Evolutionary conservation across 2,329 filamentous ascomycete species (phyloP).

Genomic region (Colletotrichum viniferum): DNA sequence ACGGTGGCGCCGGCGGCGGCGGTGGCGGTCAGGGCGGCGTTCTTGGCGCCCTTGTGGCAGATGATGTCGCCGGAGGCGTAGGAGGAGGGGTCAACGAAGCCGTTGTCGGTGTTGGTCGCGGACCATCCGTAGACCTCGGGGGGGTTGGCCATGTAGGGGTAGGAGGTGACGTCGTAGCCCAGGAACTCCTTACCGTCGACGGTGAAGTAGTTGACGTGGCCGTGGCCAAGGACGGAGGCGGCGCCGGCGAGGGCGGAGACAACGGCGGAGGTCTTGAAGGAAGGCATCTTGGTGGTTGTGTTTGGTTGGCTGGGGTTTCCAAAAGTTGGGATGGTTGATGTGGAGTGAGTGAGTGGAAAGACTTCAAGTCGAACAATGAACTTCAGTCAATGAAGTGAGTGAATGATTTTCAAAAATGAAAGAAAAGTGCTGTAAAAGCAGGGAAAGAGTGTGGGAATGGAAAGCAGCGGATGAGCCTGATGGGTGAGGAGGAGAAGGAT

Average conservation of each 20-base stretch:
- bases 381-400: slow-evolving; percentile 23
- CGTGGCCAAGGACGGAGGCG: slow-evolving; percentile 31
- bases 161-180: slow-evolving; percentile 28
- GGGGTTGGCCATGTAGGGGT: slow-evolving; percentile 23
- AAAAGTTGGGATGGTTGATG: slow-evolving; percentile 2
- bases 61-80: slow-evolving; percentile 47
- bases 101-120: slow-evolving; percentile 37
- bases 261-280: slow-evolving; percentile 22
- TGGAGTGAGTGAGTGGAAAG: not conserved
- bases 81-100: slow-evolving; percentile 49
- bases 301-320: not conserved
- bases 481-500: not conserved
- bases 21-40: slow-evolving; percentile 40
- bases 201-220: slow-evolving; percentile 32
- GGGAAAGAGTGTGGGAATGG: slow-evolving; percentile 19
- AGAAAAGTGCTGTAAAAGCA: slow-evolving; percentile 19
- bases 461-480: slow-evolving; percentile 16
- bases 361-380: slow-evolving; percentile 20
- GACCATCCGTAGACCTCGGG: slow-evolving; percentile 31
- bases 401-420: slow-evolving; percentile 10
- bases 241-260: slow-evolving; percentile 27
- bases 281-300: slow-evolving; percentile 24
- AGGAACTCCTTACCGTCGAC: slow-evolving; percentile 34
- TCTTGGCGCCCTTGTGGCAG: slow-evolving; percentile 48
- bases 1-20: slow-evolving; percentile 65